phyloP scores from a whole-genome alignment of 345 rosid species.

The Aquilaria yunnanensis region DNA sequence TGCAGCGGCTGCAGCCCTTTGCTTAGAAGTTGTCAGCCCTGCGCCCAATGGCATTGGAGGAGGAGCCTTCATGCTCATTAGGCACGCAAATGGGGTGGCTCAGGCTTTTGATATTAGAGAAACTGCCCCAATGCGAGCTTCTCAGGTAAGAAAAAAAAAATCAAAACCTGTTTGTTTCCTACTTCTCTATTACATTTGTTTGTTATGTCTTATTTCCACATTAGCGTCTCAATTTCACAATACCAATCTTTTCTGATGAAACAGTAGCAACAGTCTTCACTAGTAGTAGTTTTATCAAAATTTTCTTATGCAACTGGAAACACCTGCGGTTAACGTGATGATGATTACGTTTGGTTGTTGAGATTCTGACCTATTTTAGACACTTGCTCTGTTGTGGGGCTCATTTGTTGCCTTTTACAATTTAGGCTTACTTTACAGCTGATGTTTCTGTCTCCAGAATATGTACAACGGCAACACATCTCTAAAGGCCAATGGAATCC shows the following conservation, averaged over 20 bases:
- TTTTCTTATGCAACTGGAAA: no score
- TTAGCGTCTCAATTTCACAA: no score
- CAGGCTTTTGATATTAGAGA: constrained; percentile 53
- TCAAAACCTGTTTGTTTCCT: neutral
- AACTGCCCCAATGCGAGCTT: constrained; percentile 52
- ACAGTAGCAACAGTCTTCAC: no score
- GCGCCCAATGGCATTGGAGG: constrained; percentile 65
- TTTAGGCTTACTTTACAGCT: no score
- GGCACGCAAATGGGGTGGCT: constrained; percentile 24
- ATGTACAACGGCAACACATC: constrained; percentile 42
- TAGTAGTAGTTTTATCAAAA: no score
- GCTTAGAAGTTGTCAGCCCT: constrained; percentile 59
- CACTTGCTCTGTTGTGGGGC: no score
- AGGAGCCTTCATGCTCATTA: constrained; percentile 45
- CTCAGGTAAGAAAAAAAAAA: constrained; percentile 25
- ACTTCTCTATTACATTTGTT: neutral
- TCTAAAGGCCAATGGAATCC: constrained; percentile 34
- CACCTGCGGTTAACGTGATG: no score
- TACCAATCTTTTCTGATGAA: no score
- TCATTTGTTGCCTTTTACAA: no score
- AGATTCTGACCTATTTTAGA: no score
- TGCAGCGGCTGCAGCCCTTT: constrained; percentile 43
- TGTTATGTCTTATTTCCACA: neutral
- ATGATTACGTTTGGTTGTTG: no score
- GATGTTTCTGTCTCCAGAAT: constrained; percentile 25